Evolutionary conservation across 2,329 filamentous ascomycete species (phyloP).

Genomic region (Colletotrichum incanum): DNA sequence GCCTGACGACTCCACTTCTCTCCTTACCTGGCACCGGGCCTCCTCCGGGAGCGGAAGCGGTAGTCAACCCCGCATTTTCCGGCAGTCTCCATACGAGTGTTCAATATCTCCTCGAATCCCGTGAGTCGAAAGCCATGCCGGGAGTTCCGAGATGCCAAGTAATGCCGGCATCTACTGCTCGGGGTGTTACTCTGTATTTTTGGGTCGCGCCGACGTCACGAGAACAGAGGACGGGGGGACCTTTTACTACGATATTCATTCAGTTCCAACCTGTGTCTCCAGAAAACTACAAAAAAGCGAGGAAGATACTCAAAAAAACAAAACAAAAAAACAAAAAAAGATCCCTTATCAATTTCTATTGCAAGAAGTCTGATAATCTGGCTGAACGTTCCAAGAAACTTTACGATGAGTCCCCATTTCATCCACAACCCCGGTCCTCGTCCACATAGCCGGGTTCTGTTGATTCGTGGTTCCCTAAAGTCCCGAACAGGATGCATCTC

Average conservation of each 20-base stretch:
- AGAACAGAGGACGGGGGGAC: background rate
- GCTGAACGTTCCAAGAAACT: background rate
- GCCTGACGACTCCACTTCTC: background rate
- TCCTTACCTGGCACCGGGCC: background rate
- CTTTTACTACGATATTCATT: background rate
- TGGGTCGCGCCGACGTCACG: background rate
- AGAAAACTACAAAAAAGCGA: background rate
- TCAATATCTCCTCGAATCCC: constrained; percentile 14
- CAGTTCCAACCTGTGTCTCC: no score
- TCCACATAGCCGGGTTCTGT: constrained; percentile 18
- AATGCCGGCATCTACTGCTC: background rate
- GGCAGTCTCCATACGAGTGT: constrained; percentile 3
- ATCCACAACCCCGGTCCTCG: background rate
- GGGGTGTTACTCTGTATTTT: background rate
- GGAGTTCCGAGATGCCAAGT: background rate
- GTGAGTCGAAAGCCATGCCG: background rate
- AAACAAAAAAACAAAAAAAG: no score
- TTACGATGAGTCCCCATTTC: background rate
- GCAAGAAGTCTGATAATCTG: no score
- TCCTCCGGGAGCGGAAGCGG: background rate
- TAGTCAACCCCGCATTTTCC: constrained; percentile 9
- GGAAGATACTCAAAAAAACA: background rate
- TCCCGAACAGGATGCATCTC: constrained; percentile 9
- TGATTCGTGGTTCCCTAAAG: constrained; percentile 40
- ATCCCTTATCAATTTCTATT: background rate